These are phyloP conservation scores for Amanita fuliginea DNA, from an alignment of 768 basidiomycete genomes.

Conservation along the genomic window DNA sequence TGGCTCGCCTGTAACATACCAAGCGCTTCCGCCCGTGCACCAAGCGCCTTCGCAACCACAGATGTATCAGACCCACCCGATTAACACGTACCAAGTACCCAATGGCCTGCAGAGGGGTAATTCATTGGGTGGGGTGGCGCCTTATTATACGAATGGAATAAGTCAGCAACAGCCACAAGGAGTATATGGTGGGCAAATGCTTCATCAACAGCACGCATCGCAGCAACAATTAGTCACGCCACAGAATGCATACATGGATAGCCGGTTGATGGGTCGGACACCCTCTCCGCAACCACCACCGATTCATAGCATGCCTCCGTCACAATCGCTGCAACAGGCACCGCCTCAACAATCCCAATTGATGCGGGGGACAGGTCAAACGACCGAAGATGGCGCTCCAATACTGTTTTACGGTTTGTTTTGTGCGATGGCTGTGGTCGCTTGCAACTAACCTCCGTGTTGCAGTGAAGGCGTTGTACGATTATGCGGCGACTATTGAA, in stretches of 20 bases:
- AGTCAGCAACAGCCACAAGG: conserved; percentile 15
- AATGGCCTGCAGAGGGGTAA: conserved; percentile 18
- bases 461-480: conserved; percentile 81
- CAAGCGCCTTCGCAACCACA: conserved; percentile 13
- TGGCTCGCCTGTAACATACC: conserved; percentile 7
- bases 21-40: conserved; percentile 11
- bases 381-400: conserved; percentile 70
- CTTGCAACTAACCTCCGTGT: conserved; percentile 7
- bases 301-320: conserved; percentile 11
- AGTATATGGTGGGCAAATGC: conserved; percentile 15
- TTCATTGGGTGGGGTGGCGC: conserved; percentile 9
- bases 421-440: not conserved
- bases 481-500: conserved; percentile 73
- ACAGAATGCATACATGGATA: conserved; percentile 25
- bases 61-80: conserved; percentile 14
- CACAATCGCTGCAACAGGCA: conserved; percentile 18
- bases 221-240: conserved; percentile 16
- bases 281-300: conserved; percentile 40
- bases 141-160: conserved; percentile 22
- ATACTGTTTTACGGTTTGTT: conserved; percentile 83
- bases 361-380: conserved; percentile 43
- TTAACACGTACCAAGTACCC: conserved; percentile 9
- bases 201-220: conserved; percentile 18
- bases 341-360: conserved; percentile 3
- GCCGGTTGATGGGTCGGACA: conserved; percentile 35